These are phyloP conservation scores for Termitomyces sp. DNA, from an alignment of 768 basidiomycete genomes.

Conservation along the genomic window DNA sequence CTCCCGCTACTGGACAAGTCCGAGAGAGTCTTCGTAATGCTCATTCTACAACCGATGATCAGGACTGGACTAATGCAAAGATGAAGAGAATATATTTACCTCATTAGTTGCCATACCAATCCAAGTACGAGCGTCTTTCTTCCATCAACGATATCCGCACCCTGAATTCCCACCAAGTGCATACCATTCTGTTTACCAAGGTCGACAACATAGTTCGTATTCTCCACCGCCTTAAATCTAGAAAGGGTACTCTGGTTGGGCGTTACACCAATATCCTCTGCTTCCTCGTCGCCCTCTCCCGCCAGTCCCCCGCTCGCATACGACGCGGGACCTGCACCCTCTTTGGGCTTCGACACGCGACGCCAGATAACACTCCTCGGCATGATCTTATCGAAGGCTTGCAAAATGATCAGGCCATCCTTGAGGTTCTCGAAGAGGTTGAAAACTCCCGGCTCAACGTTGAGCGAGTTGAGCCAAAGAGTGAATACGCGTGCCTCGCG, in stretches of 20 bases:
- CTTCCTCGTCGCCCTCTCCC: conserved; percentile 59
- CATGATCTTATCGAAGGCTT: conserved; percentile 94
- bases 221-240: conserved; percentile 96
- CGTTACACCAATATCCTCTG: conserved; percentile 75
- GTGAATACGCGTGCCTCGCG: conserved; percentile 97
- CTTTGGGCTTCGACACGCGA: conserved; percentile 91
- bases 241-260: conserved; percentile 83
- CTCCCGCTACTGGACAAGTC: conserved; percentile 69
- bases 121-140: conserved; percentile 89
- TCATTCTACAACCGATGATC: conserved; percentile 44
- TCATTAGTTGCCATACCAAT: conserved; percentile 97
- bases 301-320: conserved; percentile 30
- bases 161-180: conserved; percentile 97
- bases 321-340: conserved; percentile 39
- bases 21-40: conserved; percentile 86
- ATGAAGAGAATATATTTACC: conserved; percentile 34
- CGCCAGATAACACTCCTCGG: conserved; percentile 95
- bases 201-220: conserved; percentile 95
- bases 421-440: conserved; percentile 95
- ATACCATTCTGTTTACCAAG: conserved; percentile 89
- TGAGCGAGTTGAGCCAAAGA: conserved; percentile 96
- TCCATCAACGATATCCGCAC: conserved; percentile 96
- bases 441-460: conserved; percentile 94
- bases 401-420: conserved; percentile 86
- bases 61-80: background rate